Evolutionary conservation across 2,329 filamentous ascomycete species (phyloP).

Genomic region (Arachnomyces sp.): DNA sequence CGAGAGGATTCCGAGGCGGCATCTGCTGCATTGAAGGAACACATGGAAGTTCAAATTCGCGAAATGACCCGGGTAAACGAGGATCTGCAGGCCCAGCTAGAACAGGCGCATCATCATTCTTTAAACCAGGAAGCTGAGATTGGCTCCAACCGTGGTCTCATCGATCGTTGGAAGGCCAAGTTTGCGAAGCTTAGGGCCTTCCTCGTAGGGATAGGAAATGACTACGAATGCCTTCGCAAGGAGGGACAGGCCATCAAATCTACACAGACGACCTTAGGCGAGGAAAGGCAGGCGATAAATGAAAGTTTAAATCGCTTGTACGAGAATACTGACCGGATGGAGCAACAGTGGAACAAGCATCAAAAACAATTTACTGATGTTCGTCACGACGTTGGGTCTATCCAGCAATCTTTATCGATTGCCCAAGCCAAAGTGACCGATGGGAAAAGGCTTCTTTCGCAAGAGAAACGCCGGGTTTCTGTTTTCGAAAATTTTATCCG

Average conservation of each 20-base stretch:
- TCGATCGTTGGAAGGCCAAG: conserved; percentile 29
- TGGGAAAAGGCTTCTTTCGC: conserved; percentile 15
- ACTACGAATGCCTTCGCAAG: conserved; percentile 24
- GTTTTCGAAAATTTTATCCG: conserved; percentile 28
- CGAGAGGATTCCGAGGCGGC: conserved; percentile 27
- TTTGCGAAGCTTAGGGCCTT: conserved; percentile 25
- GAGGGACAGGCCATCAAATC: conserved; percentile 23
- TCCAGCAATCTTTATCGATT: conserved; percentile 21
- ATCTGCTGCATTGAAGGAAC: conserved; percentile 15
- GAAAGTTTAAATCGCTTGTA: conserved; percentile 19
- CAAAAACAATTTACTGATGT: conserved; percentile 12
- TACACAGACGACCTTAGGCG: conserved; percentile 16
- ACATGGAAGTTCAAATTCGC: conserved; percentile 20
- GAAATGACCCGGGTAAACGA: conserved; percentile 23
- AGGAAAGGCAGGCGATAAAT: conserved; percentile 20
- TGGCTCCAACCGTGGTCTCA: conserved; percentile 15
- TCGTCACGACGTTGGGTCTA: conserved; percentile 12
- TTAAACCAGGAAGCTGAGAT: conserved; percentile 17
- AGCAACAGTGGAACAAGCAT: conserved; percentile 13
- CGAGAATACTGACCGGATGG: conserved; percentile 13
- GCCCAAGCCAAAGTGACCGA: conserved; percentile 16
- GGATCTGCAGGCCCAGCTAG: conserved; percentile 18
- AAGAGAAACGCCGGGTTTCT: conserved; percentile 23
- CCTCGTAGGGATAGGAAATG: conserved; percentile 26
- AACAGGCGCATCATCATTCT: conserved; percentile 12